Percentiles rank a stretch among this genome's conserved stretches.
Conservation (phyloP, 2,329 filamentous ascomycete species). For the Reticulascus tulasneorum region DNA sequence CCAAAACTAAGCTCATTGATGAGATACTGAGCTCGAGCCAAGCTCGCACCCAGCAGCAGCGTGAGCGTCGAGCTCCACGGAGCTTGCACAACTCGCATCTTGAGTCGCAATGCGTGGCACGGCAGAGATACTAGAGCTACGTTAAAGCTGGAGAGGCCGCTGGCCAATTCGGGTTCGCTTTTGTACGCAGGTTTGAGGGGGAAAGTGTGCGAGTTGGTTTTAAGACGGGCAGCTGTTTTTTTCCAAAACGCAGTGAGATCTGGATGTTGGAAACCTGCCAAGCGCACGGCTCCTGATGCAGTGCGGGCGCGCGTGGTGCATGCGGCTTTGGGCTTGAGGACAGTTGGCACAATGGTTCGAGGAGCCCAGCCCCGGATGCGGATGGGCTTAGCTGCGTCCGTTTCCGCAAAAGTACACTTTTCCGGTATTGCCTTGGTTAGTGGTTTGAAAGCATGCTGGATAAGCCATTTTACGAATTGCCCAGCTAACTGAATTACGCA, state of each 20-base stretch:
- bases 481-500: no score
- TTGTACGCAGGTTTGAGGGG: conserved; percentile 6
- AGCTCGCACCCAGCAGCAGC: conserved; percentile 39
- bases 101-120: conserved; percentile 16
- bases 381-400: no score
- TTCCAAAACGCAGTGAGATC: conserved; percentile 9
- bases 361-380: no score
- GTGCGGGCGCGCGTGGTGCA: no score
- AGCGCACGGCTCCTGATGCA: conserved; percentile 8
- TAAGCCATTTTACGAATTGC: no score
- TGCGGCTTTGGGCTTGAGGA: conserved; percentile 19
- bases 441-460: no score
- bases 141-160: neutral
- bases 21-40: conserved; percentile 61
- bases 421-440: no score
- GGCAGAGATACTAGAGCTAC: conserved; percentile 2
- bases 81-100: conserved; percentile 36
- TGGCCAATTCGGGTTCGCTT: conserved; percentile 12
- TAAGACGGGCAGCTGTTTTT: no score
- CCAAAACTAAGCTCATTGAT: conserved; percentile 77
- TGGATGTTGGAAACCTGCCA: conserved; percentile 12
- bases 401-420: no score
- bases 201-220: no score
- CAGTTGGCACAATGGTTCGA: conserved; percentile 22
- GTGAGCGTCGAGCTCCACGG: conserved; percentile 28